phyloP scores from a whole-genome alignment of 2,329 filamentous ascomycete genomes.

The Claviceps paspali region DNA sequence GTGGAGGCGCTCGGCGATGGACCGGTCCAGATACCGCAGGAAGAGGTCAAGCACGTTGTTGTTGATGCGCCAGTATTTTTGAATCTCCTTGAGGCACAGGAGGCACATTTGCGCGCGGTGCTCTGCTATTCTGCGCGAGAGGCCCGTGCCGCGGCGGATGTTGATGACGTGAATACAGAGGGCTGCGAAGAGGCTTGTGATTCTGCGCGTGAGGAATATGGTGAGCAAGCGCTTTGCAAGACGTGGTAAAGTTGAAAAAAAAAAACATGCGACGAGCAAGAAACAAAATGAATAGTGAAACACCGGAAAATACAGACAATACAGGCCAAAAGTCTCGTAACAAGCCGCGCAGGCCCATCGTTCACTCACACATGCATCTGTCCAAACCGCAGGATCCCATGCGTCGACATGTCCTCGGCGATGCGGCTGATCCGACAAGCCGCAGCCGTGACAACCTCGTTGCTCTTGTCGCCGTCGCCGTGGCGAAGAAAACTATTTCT shows the following conservation, averaged over 20 bases:
- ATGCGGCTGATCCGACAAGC: constrained; percentile 22
- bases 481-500: constrained; percentile 18
- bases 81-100: constrained; percentile 21
- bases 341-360: too few species aligned
- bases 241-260: too few species aligned
- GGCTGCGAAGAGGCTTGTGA: constrained; percentile 22
- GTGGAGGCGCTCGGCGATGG: constrained; percentile 20
- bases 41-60: constrained; percentile 24
- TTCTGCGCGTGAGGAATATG: too few species aligned
- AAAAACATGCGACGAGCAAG: too few species aligned
- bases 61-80: constrained; percentile 26
- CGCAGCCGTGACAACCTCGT: constrained; percentile 16
- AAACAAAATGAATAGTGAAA: too few species aligned
- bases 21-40: constrained; percentile 21
- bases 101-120: constrained; percentile 23
- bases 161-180: constrained; percentile 23
- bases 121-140: constrained; percentile 20
- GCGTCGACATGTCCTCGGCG: constrained; percentile 22
- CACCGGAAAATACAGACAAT: too few species aligned
- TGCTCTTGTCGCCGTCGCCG: constrained; percentile 13
- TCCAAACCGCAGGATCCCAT: constrained; percentile 18
- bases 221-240: too few species aligned
- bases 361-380: constrained; percentile 23
- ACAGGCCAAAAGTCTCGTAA: too few species aligned
- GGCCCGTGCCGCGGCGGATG: constrained; percentile 18